These are phyloP conservation scores for Eustoma russellianum DNA, from an alignment of 257 asterid species.

Conservation along the genomic window DNA sequence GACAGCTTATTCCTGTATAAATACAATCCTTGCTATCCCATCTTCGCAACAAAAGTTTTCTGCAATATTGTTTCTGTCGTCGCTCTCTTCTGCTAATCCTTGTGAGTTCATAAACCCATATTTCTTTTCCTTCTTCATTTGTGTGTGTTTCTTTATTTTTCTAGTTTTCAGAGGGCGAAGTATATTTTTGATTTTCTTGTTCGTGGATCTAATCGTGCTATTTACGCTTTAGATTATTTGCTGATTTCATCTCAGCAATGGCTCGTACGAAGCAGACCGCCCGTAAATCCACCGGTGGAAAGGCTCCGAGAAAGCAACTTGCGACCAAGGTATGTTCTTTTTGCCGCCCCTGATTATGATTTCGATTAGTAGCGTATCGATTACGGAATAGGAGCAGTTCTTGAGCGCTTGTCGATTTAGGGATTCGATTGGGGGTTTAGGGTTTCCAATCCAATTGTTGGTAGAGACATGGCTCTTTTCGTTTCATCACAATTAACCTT, in stretches of 20 bases:
- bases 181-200: too few species aligned
- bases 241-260: conserved; percentile 20
- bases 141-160: conserved; percentile 7
- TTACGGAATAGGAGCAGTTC: too few species aligned
- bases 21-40: neutral
- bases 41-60: neutral
- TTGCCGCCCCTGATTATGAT: neutral
- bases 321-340: conserved; percentile 48
- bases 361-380: too few species aligned
- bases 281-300: conserved; percentile 62
- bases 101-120: conserved; percentile 13
- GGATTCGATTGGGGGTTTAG: too few species aligned
- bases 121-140: conserved; percentile 7
- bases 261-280: conserved; percentile 84
- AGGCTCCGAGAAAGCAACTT: conserved; percentile 65
- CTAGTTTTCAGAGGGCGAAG: neutral
- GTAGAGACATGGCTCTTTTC: too few species aligned
- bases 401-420: too few species aligned
- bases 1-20: neutral
- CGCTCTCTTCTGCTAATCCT: neutral
- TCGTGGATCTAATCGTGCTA: conserved; percentile 1
- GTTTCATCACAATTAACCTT: too few species aligned
- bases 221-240: neutral
- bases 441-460: too few species aligned
- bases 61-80: neutral